phyloP scores from a whole-genome alignment of 2,329 filamentous ascomycete species.

The Magnaporthiopsis incrustans region DNA sequence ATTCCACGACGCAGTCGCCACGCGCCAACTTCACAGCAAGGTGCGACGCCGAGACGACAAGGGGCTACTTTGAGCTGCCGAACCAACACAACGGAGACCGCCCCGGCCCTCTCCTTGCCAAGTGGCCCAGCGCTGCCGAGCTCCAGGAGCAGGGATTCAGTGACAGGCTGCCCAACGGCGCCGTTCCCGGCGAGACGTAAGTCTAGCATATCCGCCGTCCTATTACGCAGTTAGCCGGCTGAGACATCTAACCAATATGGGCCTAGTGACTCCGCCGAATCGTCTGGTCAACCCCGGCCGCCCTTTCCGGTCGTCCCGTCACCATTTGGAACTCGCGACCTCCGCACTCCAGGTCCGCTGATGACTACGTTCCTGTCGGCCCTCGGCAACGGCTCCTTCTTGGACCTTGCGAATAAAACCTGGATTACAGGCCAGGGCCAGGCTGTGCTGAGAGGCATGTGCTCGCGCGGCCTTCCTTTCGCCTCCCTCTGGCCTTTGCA shows the following conservation, averaged over 20 bases:
- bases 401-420: background rate
- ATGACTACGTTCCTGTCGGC: background rate
- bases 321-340: background rate
- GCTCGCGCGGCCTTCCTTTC: conserved; percentile 7
- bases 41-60: conserved; percentile 7
- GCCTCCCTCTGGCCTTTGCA: background rate
- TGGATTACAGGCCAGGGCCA: background rate
- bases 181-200: background rate
- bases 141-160: background rate
- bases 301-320: background rate
- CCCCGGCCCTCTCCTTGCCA: conserved; percentile 3
- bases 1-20: background rate
- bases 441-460: background rate
- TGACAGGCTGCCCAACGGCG: background rate
- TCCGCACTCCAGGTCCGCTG: conserved; percentile 1
- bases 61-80: conserved; percentile 11
- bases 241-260: background rate
- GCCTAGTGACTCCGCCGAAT: background rate
- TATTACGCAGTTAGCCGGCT: too few species aligned
- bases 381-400: conserved; percentile 3
- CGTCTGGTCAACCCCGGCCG: background rate
- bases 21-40: conserved; percentile 1
- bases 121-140: background rate
- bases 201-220: background rate
- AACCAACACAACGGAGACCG: conserved; percentile 4